Evolutionary conservation across 129 eudicot species (phyloP), one percentile per base, ranked within the genome.

Genomic region (Lactuca saligna): DNA sequence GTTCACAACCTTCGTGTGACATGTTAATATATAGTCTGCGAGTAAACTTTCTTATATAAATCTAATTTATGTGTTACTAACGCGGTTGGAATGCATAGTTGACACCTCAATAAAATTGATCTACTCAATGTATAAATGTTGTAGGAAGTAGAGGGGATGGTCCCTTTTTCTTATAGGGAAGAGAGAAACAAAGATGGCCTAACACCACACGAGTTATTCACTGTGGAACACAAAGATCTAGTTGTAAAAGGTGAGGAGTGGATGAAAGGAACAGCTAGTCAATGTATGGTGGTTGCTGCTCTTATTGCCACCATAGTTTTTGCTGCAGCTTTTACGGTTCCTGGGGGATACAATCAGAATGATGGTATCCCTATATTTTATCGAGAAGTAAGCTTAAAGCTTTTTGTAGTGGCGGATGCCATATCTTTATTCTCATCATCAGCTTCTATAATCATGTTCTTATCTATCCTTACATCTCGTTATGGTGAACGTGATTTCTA

Each of bases 251-350:
- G 85, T 15, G 82, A 77, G 34, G 62, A 54, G 31, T 84, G 88
- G 88, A 77, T 84, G 85, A 75, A 77, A 65, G 71, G 53, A 7
- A 84, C 80, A 0, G 64, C 85, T 0, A 69, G 64, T 20, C 82
- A 83, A 25, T 72, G 84, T 68, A 83, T 71, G 78, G 61, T 83
- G 3, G 79, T 75, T 5, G 83, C 87, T 0, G 59, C 77, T 0
- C 79, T 79, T 8, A 75, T 83, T 29, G 64, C 87, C 29, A 66
- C 77, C 4, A 78, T 83, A 17, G 71, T 76, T 15, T 83, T 83
- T 55, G 79, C 74, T 1, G 75, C 87, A 13, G 66, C 66, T 1
- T 75, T 79, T 61, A 79, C 81, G 6, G 69, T 79, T 8, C 87
- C 79, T 0, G 81, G 75, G 7, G 82, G 86, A 1, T 62, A 74